Evolutionary conservation across 768 basidiomycete species (phyloP), one percentile per base, ranked within the genome.

Genomic region (Mrakia frigida): DNA sequence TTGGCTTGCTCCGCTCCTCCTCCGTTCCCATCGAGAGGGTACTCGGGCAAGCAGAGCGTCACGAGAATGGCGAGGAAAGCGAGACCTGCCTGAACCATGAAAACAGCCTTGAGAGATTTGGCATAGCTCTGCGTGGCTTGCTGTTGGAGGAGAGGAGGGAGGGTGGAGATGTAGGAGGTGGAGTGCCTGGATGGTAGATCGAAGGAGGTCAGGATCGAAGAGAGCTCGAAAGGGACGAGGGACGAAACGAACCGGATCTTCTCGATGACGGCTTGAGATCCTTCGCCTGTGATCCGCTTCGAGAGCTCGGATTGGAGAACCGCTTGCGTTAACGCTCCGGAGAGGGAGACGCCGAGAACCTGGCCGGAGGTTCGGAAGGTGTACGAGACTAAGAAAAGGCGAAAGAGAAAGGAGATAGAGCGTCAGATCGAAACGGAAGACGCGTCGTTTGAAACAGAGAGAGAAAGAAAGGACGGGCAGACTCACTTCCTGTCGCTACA

Each of bases 291-390:
- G 79, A 99, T 95, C 72, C 90, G 87, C 78, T 86, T 84, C 74
- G 88, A 87, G 74, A 99, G 85, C 81, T 91, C 88, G 65, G 85
- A 82, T 37, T 90, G 84, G 56, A 99, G 86, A 43, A 96, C 87
- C 6, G 88, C 87, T 84, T 99, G 96, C 37, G 94, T 84, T 31
- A 98, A 82, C 0, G 93, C 90, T 31, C 93, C 92, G 80, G 90
- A 90, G 65, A 95, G 85, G 80, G 92, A 92, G 74, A 99, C 96
- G 50, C 96, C 97, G 73, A 98, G 87, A 31, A 97, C 97, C 85
- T 98, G 96, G 3, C 95, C 95, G 23, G 92, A 91, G 13, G 93
- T 94, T 79, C 95, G 86, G 86, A 94, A 96, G 68, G 97, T 86
- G 84, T 98, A 98, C 50, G 92, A 92, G 80, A 95, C 94, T 96